Conservation (phyloP, 1,284 basidiomycete genomes). For the Sanguinoderma infundibulare region DNA sequence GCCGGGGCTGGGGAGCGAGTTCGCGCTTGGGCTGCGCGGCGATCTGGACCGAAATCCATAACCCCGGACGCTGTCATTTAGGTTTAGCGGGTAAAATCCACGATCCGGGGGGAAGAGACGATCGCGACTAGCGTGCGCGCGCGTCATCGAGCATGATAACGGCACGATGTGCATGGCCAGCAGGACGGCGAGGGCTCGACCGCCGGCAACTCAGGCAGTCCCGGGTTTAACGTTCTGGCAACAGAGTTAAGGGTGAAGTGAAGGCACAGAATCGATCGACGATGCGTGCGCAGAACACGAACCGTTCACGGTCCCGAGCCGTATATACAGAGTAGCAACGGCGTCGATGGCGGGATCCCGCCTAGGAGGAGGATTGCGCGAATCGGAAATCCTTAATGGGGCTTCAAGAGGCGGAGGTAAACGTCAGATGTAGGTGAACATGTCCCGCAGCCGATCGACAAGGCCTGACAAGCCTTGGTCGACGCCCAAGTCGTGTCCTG, state of each 20-base stretch:
- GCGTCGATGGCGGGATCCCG: not conserved
- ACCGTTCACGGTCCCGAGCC: not conserved
- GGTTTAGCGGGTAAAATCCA: too few species aligned
- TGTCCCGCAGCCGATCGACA: not conserved
- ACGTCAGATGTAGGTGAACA: not conserved
- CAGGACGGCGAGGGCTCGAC: not conserved
- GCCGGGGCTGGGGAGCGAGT: too few species aligned
- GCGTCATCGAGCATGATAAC: not conserved
- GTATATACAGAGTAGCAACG: not conserved
- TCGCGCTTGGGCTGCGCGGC: too few species aligned
- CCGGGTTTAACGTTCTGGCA: not conserved
- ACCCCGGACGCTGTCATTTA: too few species aligned
- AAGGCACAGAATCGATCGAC: not conserved
- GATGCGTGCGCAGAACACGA: not conserved
- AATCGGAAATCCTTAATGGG: too few species aligned
- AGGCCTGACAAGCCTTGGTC: not conserved
- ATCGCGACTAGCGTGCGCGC: not conserved
- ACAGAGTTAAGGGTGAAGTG: constrained; percentile 1
- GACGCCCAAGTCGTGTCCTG: not conserved
- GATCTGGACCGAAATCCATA: too few species aligned
- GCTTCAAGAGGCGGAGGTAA: not conserved
- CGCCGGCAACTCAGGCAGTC: not conserved
- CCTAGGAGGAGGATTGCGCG: too few species aligned
- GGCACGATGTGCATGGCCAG: too few species aligned
- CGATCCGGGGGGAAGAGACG: too few species aligned